phyloP scores from a whole-genome alignment of 2,329 filamentous ascomycete species.

The Trichoderma asperellum region DNA sequence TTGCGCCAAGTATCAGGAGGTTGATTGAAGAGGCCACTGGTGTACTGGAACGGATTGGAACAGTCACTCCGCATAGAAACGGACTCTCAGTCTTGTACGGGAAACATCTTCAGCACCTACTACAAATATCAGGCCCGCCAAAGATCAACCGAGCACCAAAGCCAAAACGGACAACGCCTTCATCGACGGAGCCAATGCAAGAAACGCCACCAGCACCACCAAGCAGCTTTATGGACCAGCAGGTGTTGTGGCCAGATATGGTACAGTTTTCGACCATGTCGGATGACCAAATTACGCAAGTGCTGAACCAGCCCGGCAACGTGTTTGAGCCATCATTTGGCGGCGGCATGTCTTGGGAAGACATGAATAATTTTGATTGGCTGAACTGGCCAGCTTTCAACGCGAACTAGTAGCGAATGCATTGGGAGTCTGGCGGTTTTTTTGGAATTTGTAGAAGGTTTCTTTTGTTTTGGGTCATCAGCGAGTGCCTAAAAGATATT shows the following conservation, averaged over 20 bases:
- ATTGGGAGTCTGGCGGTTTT: not conserved
- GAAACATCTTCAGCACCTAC: slow-evolving; percentile 51
- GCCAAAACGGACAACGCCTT: slow-evolving; percentile 11
- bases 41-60: slow-evolving; percentile 70
- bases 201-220: slow-evolving; percentile 33
- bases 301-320: slow-evolving; percentile 65
- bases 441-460: not conserved
- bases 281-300: slow-evolving; percentile 68
- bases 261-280: slow-evolving; percentile 71
- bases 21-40: slow-evolving; percentile 70
- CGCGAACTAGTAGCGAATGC: slow-evolving; percentile 4
- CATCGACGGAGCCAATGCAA: slow-evolving; percentile 28
- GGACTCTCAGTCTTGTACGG: slow-evolving; percentile 62
- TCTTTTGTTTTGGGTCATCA: not conserved
- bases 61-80: slow-evolving; percentile 66
- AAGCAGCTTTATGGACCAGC: slow-evolving; percentile 38
- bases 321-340: slow-evolving; percentile 60
- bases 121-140: slow-evolving; percentile 43
- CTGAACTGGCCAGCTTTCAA: slow-evolving; percentile 56
- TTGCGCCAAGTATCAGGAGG: slow-evolving; percentile 65
- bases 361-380: slow-evolving; percentile 62
- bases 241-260: slow-evolving; percentile 52
- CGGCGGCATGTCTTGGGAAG: slow-evolving; percentile 59
- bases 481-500: not conserved
- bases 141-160: slow-evolving; percentile 29